These are phyloP conservation scores for Mycena olivaceomarginata DNA, from an alignment of 768 basidiomycete genomes.

Conservation along the genomic window DNA sequence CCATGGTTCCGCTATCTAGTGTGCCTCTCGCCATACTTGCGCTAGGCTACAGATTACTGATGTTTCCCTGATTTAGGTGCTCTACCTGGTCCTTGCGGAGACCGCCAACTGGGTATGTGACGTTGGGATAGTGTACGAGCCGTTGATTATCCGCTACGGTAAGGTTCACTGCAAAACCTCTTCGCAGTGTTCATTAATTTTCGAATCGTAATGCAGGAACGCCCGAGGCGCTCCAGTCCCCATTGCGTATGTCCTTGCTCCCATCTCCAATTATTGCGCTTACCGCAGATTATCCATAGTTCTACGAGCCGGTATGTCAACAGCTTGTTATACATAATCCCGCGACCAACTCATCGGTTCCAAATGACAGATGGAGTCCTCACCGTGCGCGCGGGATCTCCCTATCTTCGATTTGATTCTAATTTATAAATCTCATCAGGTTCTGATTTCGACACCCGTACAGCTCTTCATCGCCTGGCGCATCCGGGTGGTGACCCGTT, in stretches of 20 bases:
- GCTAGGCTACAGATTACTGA: too few relatives aligned
- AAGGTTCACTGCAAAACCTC: not conserved
- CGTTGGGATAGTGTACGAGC: constrained; percentile 42
- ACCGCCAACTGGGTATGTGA: constrained; percentile 40
- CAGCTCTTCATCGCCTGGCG: constrained; percentile 47
- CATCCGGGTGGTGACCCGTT: constrained; percentile 31
- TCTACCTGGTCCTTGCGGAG: constrained; percentile 39
- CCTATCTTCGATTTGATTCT: not conserved
- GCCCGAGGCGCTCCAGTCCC: constrained; percentile 19
- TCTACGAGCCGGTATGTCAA: constrained; percentile 11
- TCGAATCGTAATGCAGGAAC: not conserved
- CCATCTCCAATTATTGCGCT: not conserved
- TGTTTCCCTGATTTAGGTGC: constrained; percentile 1
- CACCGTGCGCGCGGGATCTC: constrained; percentile 10
- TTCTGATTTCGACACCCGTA: constrained; percentile 38
- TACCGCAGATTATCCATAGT: not conserved
- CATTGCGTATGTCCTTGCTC: constrained; percentile 11
- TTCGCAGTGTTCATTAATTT: too few relatives aligned
- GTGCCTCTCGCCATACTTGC: not conserved
- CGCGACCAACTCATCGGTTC: not conserved
- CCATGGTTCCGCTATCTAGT: constrained; percentile 39
- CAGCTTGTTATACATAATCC: not conserved
- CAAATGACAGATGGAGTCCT: constrained; percentile 21
- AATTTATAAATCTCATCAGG: constrained; percentile 3
- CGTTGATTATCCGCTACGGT: constrained; percentile 38